A percentile compares a stretch with the other conserved stretches of the same genome.
These are phyloP conservation scores for Acacia crassicarpa DNA, from an alignment of 306 rosid genomes.

Conservation along the genomic window DNA sequence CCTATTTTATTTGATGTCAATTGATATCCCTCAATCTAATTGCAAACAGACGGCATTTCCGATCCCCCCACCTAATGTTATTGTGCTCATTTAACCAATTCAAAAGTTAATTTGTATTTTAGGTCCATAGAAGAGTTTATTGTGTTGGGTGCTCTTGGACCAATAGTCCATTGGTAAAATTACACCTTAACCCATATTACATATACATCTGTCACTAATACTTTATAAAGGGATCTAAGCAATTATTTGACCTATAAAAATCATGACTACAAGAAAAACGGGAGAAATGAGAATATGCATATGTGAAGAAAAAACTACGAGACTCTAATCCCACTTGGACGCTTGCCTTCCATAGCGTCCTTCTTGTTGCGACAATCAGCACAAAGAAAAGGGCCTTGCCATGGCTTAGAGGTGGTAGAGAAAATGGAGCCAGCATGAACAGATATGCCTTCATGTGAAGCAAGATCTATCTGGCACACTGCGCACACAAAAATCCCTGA, in stretches of 20 bases:
- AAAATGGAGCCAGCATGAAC: slow-evolving; percentile 93
- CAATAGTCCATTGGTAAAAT: too few species aligned
- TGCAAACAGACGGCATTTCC: too few species aligned
- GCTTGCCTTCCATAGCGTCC: slow-evolving; percentile 99
- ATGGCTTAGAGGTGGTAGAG: slow-evolving; percentile 85
- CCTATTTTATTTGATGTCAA: too few species aligned
- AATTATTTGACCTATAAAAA: slow-evolving; percentile 50
- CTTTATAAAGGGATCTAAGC: slow-evolving; percentile 52
- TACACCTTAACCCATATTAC: not conserved
- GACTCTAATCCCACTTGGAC: slow-evolving; percentile 85
- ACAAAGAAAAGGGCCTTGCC: slow-evolving; percentile 99
- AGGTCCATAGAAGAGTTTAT: too few species aligned
- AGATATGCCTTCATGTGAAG: slow-evolving; percentile 85
- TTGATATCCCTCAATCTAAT: too few species aligned
- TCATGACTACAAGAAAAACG: slow-evolving; percentile 22
- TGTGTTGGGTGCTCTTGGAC: too few species aligned
- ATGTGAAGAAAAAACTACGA: slow-evolving; percentile 35
- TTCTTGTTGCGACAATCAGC: slow-evolving; percentile 84
- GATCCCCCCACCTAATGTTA: too few species aligned
- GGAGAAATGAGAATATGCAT: slow-evolving; percentile 35
- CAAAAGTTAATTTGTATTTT: too few species aligned
- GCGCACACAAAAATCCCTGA: slow-evolving; percentile 83
- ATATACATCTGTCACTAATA: slow-evolving; percentile 42
- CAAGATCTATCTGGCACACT: slow-evolving; percentile 87
- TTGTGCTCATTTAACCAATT: too few species aligned